Evolutionary conservation across 192 early-diverging fungal species (phyloP).

Genomic region (Coemansia asiatica): DNA sequence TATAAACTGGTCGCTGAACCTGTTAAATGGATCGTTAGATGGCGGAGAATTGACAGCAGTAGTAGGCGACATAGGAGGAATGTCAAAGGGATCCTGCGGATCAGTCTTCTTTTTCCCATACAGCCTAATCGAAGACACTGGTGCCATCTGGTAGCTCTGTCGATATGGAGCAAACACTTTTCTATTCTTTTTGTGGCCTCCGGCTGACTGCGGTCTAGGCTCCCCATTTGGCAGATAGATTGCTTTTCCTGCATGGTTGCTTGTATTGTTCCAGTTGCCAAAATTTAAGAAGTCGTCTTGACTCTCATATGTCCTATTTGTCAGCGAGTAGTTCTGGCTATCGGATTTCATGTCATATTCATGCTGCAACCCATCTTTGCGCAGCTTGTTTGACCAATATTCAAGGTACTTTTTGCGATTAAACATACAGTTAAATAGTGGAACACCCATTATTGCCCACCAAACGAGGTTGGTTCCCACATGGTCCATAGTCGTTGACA

Average conservation of each 20-base stretch:
- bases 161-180: slow-evolving; percentile 18
- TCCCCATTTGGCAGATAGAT: slow-evolving; percentile 33
- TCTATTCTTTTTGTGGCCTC: slow-evolving; percentile 1
- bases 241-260: slow-evolving; percentile 1
- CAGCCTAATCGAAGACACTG: background rate
- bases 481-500: slow-evolving; percentile 42
- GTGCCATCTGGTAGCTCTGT: background rate
- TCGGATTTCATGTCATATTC: slow-evolving; percentile 36
- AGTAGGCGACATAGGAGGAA: slow-evolving; percentile 22
- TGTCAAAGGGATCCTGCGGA: slow-evolving; percentile 39
- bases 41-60: slow-evolving; percentile 21
- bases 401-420: slow-evolving; percentile 23
- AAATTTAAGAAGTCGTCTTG: slow-evolving; percentile 28
- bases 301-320: slow-evolving; percentile 6
- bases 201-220: slow-evolving; percentile 19
- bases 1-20: slow-evolving; percentile 9
- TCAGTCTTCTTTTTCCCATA: background rate
- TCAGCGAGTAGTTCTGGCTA: background rate
- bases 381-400: slow-evolving; percentile 31
- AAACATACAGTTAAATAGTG: slow-evolving; percentile 39
- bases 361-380: slow-evolving; percentile 40
- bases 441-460: slow-evolving; percentile 50
- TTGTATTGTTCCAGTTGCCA: background rate
- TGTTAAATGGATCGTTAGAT: slow-evolving; percentile 14
- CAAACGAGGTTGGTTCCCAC: slow-evolving; percentile 43